phyloP scores from a whole-genome alignment of 1,139 yeast species.

The Casaregolazyma lundiana region DNA sequence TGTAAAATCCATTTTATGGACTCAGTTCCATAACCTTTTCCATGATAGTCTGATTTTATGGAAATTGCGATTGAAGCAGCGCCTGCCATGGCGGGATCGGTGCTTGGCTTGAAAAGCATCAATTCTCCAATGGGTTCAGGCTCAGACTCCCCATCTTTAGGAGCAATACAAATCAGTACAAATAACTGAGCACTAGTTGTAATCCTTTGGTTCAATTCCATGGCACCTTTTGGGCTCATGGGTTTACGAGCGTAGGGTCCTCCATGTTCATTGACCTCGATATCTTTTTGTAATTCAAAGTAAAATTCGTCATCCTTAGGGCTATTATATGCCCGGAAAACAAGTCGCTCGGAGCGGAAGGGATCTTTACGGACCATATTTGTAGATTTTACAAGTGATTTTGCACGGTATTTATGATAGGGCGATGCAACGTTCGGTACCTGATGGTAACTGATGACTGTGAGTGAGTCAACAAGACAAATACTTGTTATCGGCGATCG shows the following conservation, averaged over 20 bases:
- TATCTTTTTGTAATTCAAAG: not conserved
- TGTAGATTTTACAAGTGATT: not conserved
- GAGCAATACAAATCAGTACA: not conserved
- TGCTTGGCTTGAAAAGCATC: not conserved
- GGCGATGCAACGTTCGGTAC: not conserved
- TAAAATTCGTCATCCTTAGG: constrained; percentile 1
- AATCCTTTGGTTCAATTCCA: not conserved
- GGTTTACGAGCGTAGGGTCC: not conserved
- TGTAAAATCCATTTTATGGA: not conserved
- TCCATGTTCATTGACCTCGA: not conserved
- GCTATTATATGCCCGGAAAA: not conserved
- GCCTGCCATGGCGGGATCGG: not conserved
- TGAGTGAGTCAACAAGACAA: too few relatives aligned
- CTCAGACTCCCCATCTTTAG: not conserved
- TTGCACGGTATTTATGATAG: not conserved
- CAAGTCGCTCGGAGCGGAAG: constrained; percentile 3
- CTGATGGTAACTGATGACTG: too few relatives aligned
- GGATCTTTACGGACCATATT: not conserved
- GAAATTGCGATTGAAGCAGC: not conserved
- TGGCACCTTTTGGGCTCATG: not conserved
- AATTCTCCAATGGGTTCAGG: not conserved
- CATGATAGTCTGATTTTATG: not conserved
- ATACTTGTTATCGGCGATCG: too few relatives aligned
- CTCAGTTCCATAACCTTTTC: constrained; percentile 5
- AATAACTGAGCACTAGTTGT: not conserved